Evolutionary conservation across 225 moss, liverwort and hornwort genomes (phyloP).

Genomic region (Antitrichia curtipendula): DNA sequence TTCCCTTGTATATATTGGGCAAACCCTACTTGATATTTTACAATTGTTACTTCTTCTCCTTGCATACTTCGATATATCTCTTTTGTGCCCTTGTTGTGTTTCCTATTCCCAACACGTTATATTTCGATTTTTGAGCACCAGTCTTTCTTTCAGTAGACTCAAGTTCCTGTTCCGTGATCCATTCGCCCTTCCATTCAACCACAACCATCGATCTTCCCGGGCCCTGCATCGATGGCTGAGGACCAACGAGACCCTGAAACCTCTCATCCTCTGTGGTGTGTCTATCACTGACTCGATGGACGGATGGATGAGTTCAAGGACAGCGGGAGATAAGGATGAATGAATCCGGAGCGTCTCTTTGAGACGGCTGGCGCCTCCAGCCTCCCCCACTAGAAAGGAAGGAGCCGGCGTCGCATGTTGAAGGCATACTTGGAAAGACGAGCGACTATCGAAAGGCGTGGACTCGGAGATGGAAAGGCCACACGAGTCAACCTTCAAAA

Average conservation of each 20-base stretch:
- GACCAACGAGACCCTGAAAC: neutral
- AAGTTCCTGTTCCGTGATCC: no score
- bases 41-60: no score
- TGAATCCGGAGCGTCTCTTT: neutral
- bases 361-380: neutral
- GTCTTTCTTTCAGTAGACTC: no score
- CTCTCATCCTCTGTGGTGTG: neutral
- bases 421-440: constrained; percentile 4
- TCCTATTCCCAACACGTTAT: no score
- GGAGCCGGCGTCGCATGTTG: constrained; percentile 24
- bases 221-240: neutral
- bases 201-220: neutral
- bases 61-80: no score
- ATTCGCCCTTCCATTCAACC: neutral
- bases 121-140: no score
- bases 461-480: constrained; percentile 10
- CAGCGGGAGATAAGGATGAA: constrained; percentile 14
- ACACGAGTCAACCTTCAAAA: constrained; percentile 14
- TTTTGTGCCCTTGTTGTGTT: no score
- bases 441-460: constrained; percentile 7
- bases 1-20: no score
- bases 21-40: no score
- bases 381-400: neutral
- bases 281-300: neutral
- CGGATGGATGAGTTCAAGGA: neutral